Base-by-base conservation (phyloP, 495 filamentous ascomycete genomes). In the Jackrogersella minutella region DNA sequence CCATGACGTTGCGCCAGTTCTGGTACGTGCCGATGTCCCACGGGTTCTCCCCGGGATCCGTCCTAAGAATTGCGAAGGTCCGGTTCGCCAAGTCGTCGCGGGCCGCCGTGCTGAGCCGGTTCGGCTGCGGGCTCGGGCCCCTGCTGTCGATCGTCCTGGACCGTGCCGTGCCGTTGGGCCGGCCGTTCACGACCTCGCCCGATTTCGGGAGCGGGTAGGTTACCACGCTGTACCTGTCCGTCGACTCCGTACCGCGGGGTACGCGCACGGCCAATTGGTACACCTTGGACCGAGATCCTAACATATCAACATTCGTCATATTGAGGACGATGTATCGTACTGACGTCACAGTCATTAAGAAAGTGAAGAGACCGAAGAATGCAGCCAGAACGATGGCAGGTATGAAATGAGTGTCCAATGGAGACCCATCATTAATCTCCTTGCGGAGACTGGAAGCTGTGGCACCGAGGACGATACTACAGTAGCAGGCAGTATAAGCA, bases 201-300 rank as follows among this genome's bases (percentile, higher is more conserved):
- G 53, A 66, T 34, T 63, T 72, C 10, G 73, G 71, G 8, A 80
- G 75, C 7, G 76, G 81, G 52, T 79, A 82, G 9, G 65, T 79
- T 54, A 81, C 73, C n/a, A 73, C 67, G 31, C 70, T 55, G 77
- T 72, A 78, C 44, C 52, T 76, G 54, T 73, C 70, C 41, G 72
- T 82, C 58, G 47, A 80, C 41, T 63, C 80, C 63, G 67, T 84
- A 64, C 67, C 79, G 16, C 74, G 77, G 10, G 85, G 90, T 28
- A 93, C 85, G n/a, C 87, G 85, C 13, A 97, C 81, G 7, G 93
- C 93, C 5, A 97, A 78, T 21, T 86, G 86, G 77, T 91, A 89
- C 10, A 90, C 86, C 31, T 84, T 85, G 17, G 78, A 82, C 19
- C 80, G 81, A 34, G 81, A 81, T 31, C 81, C 85, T 16, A 96